A percentile compares a stretch with the other conserved stretches of the same genome.
phyloP scores from a whole-genome alignment of 179 eudicot species.

The Pouteria campechiana region DNA sequence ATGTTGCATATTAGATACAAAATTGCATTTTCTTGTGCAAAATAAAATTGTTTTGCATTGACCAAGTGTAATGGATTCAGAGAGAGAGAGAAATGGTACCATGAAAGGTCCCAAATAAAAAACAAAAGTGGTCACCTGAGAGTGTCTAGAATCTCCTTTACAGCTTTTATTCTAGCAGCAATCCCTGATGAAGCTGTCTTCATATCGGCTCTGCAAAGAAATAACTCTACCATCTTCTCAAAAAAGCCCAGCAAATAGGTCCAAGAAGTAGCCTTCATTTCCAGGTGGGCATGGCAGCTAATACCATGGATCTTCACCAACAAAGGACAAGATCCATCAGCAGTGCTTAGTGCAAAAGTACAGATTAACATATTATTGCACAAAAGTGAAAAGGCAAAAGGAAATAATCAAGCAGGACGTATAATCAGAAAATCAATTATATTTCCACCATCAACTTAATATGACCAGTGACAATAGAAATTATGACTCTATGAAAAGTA shows the following conservation, averaged over 20 bases:
- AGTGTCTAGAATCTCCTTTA: constrained; percentile 54
- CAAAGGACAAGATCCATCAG: constrained; percentile 1
- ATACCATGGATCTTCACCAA: constrained; percentile 46
- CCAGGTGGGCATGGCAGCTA: constrained; percentile 28
- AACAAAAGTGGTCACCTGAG: constrained; percentile 31
- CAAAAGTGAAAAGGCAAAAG: too few species aligned
- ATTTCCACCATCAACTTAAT: too few species aligned
- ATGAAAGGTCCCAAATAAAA: neutral
- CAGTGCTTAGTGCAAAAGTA: neutral
- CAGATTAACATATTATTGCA: neutral
- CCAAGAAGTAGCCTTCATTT: constrained; percentile 50
- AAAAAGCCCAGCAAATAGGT: constrained; percentile 48
- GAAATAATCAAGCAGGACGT: too few species aligned
- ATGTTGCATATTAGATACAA: neutral
- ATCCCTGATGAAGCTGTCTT: constrained; percentile 17
- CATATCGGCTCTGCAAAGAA: constrained; percentile 20
- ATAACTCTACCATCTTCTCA: constrained; percentile 28
- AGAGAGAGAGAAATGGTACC: neutral
- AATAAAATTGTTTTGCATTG: neutral
- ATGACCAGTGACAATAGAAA: too few species aligned
- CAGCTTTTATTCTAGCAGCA: constrained; percentile 31
- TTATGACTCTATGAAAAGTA: too few species aligned
- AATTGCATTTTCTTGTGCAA: neutral
- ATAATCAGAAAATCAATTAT: too few species aligned
- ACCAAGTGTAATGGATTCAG: neutral